Evolutionary conservation across 768 basidiomycete genomes (phyloP), one percentile per base, ranked within the genome.

Genomic region (Lactarius vividus): DNA sequence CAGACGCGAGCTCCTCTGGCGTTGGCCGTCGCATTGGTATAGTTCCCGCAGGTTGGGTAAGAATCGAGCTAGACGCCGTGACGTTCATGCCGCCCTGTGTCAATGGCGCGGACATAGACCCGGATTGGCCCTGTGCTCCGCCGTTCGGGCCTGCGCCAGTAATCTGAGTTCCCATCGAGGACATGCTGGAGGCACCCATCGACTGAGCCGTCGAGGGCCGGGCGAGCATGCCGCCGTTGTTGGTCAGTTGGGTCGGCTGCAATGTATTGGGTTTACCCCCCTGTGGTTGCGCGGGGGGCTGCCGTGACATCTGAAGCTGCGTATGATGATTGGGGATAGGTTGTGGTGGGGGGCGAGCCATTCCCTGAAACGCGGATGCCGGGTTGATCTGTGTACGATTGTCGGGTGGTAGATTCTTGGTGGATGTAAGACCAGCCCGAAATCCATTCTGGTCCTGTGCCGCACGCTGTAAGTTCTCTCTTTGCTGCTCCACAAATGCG

Each of bases 361-460:
- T 18, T 18, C 20, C 28, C 39, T 59, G 66, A 59, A 59, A 49
- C 5, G 52, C 20, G 1, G 66, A 29, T 7, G 33, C 15, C 29
- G 63, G 61, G 35, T 59, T 63, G n/a, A 63, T 29, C 35, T 62
- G 66, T 59, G 57, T 28, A 9, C 65, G 65, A 35, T 33, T 56
- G 39, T 67, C 66, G 35, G 59, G 52, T 4, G 57, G 40, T 15
- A 35, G 52, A 49, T 44, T 63, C 57, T 67, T 67, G 15, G 60
- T 56, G 16, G 59, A 62, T 26, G 65, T 62, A 13, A 67, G 49
- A 55, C 40, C 66, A 8, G 42, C 20, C n/a, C 66, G 66, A 16
- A 67, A 67, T n/a, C 66, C 66, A 15, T 46, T 67, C 57, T 67
- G 66, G 18, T 67, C 66, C 37, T 67, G 66, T 7, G 61, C 61